Evolutionary conservation across 495 filamentous ascomycete genomes (phyloP).

Genomic region (Hypoxylon crocopeplum): DNA sequence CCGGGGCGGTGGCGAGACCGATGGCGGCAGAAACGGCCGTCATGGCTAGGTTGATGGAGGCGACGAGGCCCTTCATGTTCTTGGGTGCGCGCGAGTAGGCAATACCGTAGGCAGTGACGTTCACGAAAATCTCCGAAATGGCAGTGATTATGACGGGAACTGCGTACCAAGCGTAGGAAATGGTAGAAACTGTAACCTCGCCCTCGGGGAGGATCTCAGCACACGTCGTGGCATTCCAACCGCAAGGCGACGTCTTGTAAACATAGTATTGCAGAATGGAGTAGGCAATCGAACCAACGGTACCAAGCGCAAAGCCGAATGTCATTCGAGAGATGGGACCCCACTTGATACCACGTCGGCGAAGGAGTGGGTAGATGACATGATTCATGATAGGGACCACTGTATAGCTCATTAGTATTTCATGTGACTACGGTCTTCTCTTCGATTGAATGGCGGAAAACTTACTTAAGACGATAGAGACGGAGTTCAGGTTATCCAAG

Average conservation of each 20-base stretch:
- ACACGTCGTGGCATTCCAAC: constrained; percentile 52
- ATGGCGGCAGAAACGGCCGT: constrained; percentile 59
- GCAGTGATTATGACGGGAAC: constrained; percentile 59
- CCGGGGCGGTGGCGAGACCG: constrained; percentile 62
- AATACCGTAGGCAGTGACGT: constrained; percentile 72
- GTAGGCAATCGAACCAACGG: constrained; percentile 65
- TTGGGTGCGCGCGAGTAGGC: constrained; percentile 72
- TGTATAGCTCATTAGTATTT: constrained; percentile 25
- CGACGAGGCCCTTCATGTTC: constrained; percentile 60
- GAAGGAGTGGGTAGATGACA: constrained; percentile 71
- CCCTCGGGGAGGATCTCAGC: constrained; percentile 42
- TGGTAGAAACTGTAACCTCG: constrained; percentile 52
- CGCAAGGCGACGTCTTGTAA: constrained; percentile 63
- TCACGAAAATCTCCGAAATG: constrained; percentile 71
- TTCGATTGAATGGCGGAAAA: neutral
- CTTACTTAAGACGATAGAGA: constrained; percentile 68
- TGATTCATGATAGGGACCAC: constrained; percentile 75
- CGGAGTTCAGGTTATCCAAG: constrained; percentile 74
- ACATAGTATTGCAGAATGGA: constrained; percentile 76
- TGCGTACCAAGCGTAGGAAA: constrained; percentile 50
- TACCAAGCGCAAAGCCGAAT: constrained; percentile 71
- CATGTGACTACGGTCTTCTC: neutral
- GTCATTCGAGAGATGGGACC: constrained; percentile 75
- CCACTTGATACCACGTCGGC: constrained; percentile 66
- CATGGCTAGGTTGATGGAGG: constrained; percentile 33